Base-by-base conservation (phyloP, 768 basidiomycete genomes). In the Boletellus sp. region DNA sequence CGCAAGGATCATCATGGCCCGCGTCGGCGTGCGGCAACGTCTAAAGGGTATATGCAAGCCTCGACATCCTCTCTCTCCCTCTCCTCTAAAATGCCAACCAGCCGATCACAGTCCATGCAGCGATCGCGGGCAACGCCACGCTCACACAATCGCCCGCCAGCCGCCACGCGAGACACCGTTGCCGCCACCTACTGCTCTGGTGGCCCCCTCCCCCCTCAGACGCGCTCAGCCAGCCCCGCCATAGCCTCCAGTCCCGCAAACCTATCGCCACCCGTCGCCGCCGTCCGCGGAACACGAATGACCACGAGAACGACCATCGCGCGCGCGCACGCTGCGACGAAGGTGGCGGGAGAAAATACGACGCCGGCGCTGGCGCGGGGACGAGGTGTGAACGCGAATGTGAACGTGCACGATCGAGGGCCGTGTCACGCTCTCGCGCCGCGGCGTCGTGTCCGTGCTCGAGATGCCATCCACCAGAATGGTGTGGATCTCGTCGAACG, bases 221-320 rank as follows among this genome's bases (percentile, higher is more conserved):
- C 38, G 20, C 15, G 26, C 54, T 17, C 19, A 64, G 17, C 47
- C 46, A 42, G 23, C 46, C 41, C 37, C 58, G 6, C 54, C 54
- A 35, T 26, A 55, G 19, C 44, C 50, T 61, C 71, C 70, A 53
- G 58, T 53, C 46, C 0, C 82, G 81, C 24, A 74, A 48, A 6
- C 69, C 64, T 13, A 85, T 17, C 16, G 75, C 72, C 51, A 87
- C 59, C n/a, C 79, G 76, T 52, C 83, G 73, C 16, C 79, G 70
- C 24, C 79, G 72, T 1, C 82, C 81, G 23, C 71, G 62, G 47
- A 84, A 72, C 20, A 74, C 72, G 58, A 86, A 85, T 16, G 77
- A 72, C 73, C 77, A 79, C 17, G 76, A 79, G 35, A 68, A 63
- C 63, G 70, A 67, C 39, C 39, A 61, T 59, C 48, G 53, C 53